A percentile compares a stretch with the other conserved stretches of the same genome.
Evolutionary conservation across 2,329 filamentous ascomycete genomes (phyloP).

Genomic region (Fusarium vanettenii): DNA sequence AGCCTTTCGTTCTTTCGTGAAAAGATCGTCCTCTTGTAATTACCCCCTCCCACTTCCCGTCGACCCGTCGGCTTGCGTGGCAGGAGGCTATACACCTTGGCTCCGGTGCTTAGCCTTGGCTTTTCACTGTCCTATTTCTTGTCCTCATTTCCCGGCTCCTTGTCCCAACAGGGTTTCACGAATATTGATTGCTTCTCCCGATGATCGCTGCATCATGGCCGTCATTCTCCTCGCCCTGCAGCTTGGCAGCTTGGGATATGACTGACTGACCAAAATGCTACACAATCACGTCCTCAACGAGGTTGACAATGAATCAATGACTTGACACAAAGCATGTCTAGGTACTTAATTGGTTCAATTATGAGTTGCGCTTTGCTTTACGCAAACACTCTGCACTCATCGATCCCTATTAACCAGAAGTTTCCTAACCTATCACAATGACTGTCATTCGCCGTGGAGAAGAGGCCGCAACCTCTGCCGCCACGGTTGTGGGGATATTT

Average conservation of each 20-base stretch:
- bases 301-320: not conserved
- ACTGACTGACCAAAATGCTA: not conserved
- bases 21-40: not conserved
- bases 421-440: not conserved
- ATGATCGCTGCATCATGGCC: not conserved
- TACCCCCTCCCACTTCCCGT: not conserved
- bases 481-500: not conserved
- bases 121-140: not conserved
- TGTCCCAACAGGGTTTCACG: not conserved
- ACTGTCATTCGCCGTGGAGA: not conserved
- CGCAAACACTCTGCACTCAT: not conserved
- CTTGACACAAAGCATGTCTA: not conserved
- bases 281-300: not conserved
- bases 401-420: not conserved
- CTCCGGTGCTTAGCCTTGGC: not conserved
- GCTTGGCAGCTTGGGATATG: not conserved
- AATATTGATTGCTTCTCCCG: not conserved
- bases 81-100: conserved; percentile 1
- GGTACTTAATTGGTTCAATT: not conserved
- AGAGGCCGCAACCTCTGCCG: not conserved
- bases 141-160: not conserved
- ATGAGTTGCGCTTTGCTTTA: not conserved
- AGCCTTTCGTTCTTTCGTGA: not conserved
- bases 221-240: not conserved
- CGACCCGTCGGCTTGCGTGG: not conserved